phyloP scores from a whole-genome alignment of 768 basidiomycete genomes.

The Tremella yokohamensis region DNA sequence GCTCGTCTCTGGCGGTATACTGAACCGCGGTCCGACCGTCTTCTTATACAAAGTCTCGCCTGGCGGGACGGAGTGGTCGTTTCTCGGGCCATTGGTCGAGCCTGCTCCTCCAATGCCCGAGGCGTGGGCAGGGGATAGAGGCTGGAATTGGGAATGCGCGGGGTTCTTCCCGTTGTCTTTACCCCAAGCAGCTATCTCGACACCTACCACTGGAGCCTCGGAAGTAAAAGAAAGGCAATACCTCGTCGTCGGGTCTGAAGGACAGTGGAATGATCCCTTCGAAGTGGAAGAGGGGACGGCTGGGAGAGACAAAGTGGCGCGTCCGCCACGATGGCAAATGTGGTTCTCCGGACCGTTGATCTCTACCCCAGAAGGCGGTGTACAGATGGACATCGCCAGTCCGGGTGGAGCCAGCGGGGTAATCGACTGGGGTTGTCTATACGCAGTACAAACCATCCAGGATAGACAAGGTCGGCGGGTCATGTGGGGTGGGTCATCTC shows the following conservation, averaged over 20 bases:
- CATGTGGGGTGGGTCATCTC: constrained; percentile 6
- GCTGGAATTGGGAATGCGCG: too few relatives aligned
- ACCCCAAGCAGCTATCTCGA: neutral
- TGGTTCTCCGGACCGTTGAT: too few relatives aligned
- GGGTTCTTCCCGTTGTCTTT: too few relatives aligned
- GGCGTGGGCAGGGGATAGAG: too few relatives aligned
- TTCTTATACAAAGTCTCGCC: constrained; percentile 7
- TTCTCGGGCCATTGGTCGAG: too few relatives aligned
- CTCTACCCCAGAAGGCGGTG: too few relatives aligned
- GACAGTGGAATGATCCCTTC: constrained; percentile 4
- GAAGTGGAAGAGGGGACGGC: neutral
- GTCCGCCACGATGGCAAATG: too few relatives aligned
- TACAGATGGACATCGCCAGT: neutral
- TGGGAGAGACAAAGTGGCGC: too few relatives aligned
- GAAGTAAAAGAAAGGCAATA: neutral
- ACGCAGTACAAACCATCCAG: constrained; percentile 6
- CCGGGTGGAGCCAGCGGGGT: constrained; percentile 1
- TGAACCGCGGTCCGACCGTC: constrained; percentile 6
- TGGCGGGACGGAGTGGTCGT: too few relatives aligned
- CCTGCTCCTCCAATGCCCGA: too few relatives aligned
- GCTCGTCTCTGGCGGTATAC: constrained; percentile 9
- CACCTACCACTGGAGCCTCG: neutral
- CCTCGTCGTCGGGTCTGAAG: constrained; percentile 11
- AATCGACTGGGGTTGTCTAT: constrained; percentile 11
- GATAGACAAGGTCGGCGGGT: neutral